phyloP scores from a whole-genome alignment of 169 alveolate genomes.

The Plasmodium gonderi region DNA sequence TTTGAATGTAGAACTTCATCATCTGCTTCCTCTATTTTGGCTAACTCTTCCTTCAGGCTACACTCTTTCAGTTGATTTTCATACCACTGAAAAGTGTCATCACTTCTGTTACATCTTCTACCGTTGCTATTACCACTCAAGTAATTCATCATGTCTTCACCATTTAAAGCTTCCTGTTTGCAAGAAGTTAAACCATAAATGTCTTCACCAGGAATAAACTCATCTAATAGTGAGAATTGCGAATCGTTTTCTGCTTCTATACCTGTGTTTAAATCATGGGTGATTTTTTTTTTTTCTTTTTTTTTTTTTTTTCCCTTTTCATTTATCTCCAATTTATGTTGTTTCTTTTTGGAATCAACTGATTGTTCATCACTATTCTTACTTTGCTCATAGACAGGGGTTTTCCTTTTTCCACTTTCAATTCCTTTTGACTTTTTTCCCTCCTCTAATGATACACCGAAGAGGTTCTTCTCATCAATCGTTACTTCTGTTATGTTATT shows the following conservation, averaged over 20 bases:
- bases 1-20: slow-evolving; percentile 1
- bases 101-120: not conserved
- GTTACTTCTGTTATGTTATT: not conserved
- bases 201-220: not conserved
- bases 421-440: not conserved
- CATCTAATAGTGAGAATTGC: not conserved
- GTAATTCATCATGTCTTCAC: not conserved
- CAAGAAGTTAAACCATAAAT: not conserved
- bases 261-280: not conserved
- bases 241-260: not conserved
- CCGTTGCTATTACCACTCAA: not conserved
- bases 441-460: not conserved
- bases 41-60: not conserved
- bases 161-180: not conserved
- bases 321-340: not conserved
- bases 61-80: not conserved
- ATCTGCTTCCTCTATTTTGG: not conserved
- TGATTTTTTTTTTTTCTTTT: not conserved
- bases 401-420: not conserved
- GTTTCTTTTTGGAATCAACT: not conserved
- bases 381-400: not conserved
- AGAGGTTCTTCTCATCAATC: not conserved
- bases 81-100: not conserved
- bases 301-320: not conserved
- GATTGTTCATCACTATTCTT: not conserved